These are phyloP conservation scores for Xylaria longipes DNA, from an alignment of 495 filamentous ascomycete genomes.

Conservation along the genomic window DNA sequence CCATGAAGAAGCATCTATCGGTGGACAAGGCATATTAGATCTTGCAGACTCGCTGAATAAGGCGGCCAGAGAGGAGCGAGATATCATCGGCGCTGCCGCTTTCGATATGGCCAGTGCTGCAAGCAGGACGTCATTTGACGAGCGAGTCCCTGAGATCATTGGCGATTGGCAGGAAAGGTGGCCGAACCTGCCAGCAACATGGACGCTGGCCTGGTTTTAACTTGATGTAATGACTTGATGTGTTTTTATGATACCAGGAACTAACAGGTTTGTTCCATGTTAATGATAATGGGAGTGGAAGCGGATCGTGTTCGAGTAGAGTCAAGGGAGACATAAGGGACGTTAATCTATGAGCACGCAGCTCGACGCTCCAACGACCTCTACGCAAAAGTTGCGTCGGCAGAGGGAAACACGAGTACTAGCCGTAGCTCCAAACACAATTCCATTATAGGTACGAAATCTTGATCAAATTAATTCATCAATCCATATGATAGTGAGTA, in stretches of 20 bases:
- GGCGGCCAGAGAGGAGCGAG: conserved; percentile 79
- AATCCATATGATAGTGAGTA: not conserved
- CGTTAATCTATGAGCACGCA: not conserved
- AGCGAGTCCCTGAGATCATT: conserved; percentile 89
- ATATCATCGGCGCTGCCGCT: conserved; percentile 61
- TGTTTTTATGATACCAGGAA: conserved; percentile 39
- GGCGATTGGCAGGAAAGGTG: conserved; percentile 96
- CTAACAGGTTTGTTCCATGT: conserved; percentile 25
- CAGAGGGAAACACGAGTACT: not conserved
- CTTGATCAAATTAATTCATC: not conserved
- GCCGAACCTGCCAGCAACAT: conserved; percentile 87
- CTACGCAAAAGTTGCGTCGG: not conserved
- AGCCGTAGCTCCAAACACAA: not conserved
- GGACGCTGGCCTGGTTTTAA: conserved; percentile 96
- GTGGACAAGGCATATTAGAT: conserved; percentile 91
- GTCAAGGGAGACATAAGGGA: not conserved
- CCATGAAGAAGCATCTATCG: conserved; percentile 91
- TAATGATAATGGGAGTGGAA: conserved; percentile 11
- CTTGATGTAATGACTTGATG: conserved; percentile 18
- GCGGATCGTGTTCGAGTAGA: not conserved
- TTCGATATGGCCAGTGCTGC: conserved; percentile 74
- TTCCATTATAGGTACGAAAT: not conserved
- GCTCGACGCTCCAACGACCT: not conserved
- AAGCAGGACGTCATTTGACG: conserved; percentile 82
- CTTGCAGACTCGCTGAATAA: conserved; percentile 85